Conservation (phyloP, 495 filamentous ascomycete species). For the Tuber borchii region DNA sequence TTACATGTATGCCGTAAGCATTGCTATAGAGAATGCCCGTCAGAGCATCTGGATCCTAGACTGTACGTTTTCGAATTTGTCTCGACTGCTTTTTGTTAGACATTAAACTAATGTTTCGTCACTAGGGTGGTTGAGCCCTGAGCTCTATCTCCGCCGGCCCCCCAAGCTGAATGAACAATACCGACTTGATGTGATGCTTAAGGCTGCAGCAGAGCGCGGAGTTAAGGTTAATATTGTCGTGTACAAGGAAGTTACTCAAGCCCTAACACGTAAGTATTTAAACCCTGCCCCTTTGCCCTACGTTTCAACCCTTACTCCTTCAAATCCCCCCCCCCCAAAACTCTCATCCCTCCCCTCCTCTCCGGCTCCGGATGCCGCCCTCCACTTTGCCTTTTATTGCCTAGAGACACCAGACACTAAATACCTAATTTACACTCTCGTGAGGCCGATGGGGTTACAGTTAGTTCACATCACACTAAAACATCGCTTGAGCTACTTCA, state of each 20-base stretch:
- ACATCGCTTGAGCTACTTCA: constrained; percentile 70
- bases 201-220: constrained; percentile 77
- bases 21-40: constrained; percentile 72
- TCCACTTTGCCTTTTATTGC: constrained; percentile 46
- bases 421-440: constrained; percentile 46
- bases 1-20: constrained; percentile 85
- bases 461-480: constrained; percentile 80
- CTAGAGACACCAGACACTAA: constrained; percentile 46
- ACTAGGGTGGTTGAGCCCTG: constrained; percentile 76
- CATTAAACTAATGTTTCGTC: constrained; percentile 14
- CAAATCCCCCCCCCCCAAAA: constrained; percentile 6
- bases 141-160: constrained; percentile 82
- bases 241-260: constrained; percentile 89
- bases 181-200: constrained; percentile 81
- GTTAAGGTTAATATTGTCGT: constrained; percentile 86
- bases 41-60: constrained; percentile 91
- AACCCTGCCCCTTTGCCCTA: constrained; percentile 12
- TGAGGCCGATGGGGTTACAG: constrained; percentile 45
- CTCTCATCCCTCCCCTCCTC: constrained; percentile 19
- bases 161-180: constrained; percentile 76
- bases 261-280: constrained; percentile 66
- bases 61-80: constrained; percentile 48
- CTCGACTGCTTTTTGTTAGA: not conserved
- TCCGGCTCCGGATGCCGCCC: constrained; percentile 10
- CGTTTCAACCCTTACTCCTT: constrained; percentile 12